Base-by-base conservation (phyloP, 441 rosid genomes). In the Cnidoscolus chayamansa region DNA sequence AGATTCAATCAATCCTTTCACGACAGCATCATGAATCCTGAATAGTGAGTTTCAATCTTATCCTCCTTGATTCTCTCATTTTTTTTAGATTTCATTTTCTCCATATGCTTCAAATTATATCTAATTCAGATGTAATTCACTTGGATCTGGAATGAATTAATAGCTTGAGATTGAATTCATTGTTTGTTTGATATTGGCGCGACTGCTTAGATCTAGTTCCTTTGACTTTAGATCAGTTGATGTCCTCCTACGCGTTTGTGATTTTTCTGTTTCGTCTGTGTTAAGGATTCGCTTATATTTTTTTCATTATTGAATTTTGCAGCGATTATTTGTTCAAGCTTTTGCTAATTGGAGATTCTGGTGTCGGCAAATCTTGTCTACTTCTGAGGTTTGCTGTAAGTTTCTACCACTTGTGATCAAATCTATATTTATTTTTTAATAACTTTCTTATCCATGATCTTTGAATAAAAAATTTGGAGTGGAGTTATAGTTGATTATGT, bases 11-110 rank as follows among this genome's bases (percentile, higher is more conserved):
- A 61, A 53, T 77, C 72, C 50, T 11, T 49, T 12, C 68, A 11
- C 79, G 13, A 17, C 70, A 51, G 83, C 67, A 82, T 65, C 87
- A 94, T 94, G 98, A 94, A 88, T 90, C 91, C 93, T 71, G 98
- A 94, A 86, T 94, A 92, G 98, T 94, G 87, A 86, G 83, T 77
- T 68, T n/a, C 35, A 17, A 56, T 66, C 67, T 59, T n/a, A 51
- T 67, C 51, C 8, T 17, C 30, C 56, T 57, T 35, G 12, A 57
- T n/a, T 67, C 31, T 55, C 45, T 40, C 7, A 40, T 5, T 7
- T 37, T 5, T 7, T 37, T 7, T 50, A 45, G 19, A 40, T n/a
- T 63, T 53, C 31, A 8, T 30, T 72, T 71, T 20, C 30, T 47
- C 56, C 51, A 13, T 65, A 31, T 58, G 30, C 17, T 49, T 54